phyloP scores from a whole-genome alignment of 306 rosid species.

The Vigna reflexopilosa region DNA sequence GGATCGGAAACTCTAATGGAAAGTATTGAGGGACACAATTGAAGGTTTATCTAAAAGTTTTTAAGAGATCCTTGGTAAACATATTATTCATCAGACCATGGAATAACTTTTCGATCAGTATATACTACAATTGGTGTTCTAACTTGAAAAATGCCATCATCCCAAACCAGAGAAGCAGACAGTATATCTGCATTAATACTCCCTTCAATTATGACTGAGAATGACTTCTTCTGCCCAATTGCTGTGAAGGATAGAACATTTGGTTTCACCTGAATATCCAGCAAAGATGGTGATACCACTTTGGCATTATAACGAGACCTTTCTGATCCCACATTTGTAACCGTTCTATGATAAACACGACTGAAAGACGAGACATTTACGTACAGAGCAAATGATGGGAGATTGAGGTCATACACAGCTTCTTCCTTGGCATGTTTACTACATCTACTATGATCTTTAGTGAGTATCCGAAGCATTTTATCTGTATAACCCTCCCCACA shows the following conservation, averaged over 20 bases:
- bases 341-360: constrained; percentile 28
- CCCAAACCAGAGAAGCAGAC: constrained; percentile 51
- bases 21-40: no score
- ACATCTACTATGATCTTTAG: constrained; percentile 20
- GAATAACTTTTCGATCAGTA: no score
- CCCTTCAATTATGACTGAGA: constrained; percentile 42
- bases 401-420: constrained; percentile 45
- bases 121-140: constrained; percentile 51
- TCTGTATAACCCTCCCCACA: constrained; percentile 51
- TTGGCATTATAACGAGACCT: constrained; percentile 31
- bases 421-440: background rate
- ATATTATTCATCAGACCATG: no score
- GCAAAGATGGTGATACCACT: constrained; percentile 10
- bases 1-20: no score
- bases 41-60: no score
- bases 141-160: constrained; percentile 47
- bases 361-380: background rate
- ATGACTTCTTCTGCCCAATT: constrained; percentile 42
- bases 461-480: constrained; percentile 1
- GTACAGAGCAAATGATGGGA: constrained; percentile 58
- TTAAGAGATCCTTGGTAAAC: no score
- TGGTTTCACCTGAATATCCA: constrained; percentile 48
- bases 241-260: constrained; percentile 41
- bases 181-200: background rate
- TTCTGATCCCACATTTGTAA: constrained; percentile 36